Evolutionary conservation across 1,284 basidiomycete species (phyloP).

Genomic region (Sporisorium exsertum): DNA sequence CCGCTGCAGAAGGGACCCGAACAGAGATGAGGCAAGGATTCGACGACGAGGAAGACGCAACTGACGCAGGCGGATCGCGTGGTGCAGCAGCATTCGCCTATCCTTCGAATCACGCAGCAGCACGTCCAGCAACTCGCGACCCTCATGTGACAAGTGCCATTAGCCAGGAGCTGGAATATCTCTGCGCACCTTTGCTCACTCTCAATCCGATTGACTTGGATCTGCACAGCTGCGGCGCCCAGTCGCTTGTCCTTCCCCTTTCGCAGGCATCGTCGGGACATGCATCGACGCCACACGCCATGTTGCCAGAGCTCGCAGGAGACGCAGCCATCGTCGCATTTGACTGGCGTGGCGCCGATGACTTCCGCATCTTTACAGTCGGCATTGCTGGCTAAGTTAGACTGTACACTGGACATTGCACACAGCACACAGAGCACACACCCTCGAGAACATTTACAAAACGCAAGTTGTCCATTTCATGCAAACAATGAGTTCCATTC

Average conservation of each 20-base stretch:
- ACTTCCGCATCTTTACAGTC: constrained; percentile 52
- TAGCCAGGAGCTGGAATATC: constrained; percentile 47
- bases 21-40: background rate
- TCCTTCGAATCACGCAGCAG: constrained; percentile 3
- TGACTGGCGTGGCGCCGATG: constrained; percentile 55
- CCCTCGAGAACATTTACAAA: background rate
- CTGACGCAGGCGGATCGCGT: constrained; percentile 2
- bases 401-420: background rate
- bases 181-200: constrained; percentile 44
- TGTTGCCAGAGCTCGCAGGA: constrained; percentile 36
- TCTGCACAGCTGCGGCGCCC: constrained; percentile 21
- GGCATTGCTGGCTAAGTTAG: constrained; percentile 43
- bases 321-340: constrained; percentile 45
- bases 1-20: background rate
- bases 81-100: constrained; percentile 15
- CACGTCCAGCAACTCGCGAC: background rate
- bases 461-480: background rate
- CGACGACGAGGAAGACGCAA: background rate
- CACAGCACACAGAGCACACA: background rate
- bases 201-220: constrained; percentile 33
- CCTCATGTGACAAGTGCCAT: constrained; percentile 7
- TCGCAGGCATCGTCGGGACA: background rate
- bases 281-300: constrained; percentile 12
- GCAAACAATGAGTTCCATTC: background rate
- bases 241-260: constrained; percentile 26